A percentile compares a stretch with the other conserved stretches of the same genome.
These are phyloP conservation scores for Pelargonium exstipulatum DNA, from an alignment of 441 rosid genomes.

Conservation along the genomic window DNA sequence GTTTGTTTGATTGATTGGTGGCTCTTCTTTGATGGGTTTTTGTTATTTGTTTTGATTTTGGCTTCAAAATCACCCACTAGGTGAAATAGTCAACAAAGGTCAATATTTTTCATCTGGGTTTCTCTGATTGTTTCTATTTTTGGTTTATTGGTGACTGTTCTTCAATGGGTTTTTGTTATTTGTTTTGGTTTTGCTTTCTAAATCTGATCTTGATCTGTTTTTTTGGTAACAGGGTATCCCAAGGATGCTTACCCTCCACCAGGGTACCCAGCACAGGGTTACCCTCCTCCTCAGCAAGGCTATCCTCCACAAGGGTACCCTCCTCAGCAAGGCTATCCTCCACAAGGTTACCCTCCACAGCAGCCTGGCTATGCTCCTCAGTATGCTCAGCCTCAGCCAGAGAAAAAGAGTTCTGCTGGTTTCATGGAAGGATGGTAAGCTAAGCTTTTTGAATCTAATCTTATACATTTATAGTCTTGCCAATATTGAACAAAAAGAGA, in stretches of 20 bases:
- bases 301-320: constrained; percentile 45
- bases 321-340: constrained; percentile 16
- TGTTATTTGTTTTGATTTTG: neutral
- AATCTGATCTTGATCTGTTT: neutral
- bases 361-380: constrained; percentile 38
- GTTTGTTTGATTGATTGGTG: too few relatives aligned
- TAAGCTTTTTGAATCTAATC: neutral
- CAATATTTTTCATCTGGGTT: too few relatives aligned
- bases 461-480: neutral
- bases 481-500: neutral
- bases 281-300: constrained; percentile 25
- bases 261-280: constrained; percentile 43
- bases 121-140: too few relatives aligned
- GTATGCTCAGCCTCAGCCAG: constrained; percentile 42
- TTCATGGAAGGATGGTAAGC: constrained; percentile 6
- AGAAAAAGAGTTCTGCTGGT: constrained; percentile 7
- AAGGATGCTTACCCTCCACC: constrained; percentile 73
- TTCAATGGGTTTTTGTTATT: neutral
- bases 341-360: constrained; percentile 40
- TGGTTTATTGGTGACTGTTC: too few relatives aligned
- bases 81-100: too few relatives aligned
- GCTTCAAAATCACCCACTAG: neutral
- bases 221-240: constrained; percentile 41
- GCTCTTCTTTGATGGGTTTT: neutral
- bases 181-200: constrained; percentile 4